These are phyloP conservation scores for Penicillium sp. DNA, from an alignment of 2,329 filamentous ascomycete genomes.

Conservation along the genomic window DNA sequence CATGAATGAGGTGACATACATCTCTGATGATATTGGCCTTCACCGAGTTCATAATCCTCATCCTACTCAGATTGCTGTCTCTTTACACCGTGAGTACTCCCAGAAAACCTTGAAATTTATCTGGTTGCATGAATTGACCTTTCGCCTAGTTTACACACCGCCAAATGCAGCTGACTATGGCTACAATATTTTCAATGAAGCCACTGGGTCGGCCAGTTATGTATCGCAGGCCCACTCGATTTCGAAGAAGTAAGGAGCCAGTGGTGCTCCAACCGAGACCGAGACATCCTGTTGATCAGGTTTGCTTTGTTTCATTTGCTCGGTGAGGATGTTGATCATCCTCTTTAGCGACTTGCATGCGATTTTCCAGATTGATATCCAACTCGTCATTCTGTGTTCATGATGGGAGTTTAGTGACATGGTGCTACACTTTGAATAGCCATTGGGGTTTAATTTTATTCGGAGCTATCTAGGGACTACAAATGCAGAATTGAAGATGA, in stretches of 20 bases:
- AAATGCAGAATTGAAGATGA: neutral
- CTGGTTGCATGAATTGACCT: neutral
- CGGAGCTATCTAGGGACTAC: neutral
- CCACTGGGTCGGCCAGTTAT: slow-evolving; percentile 28
- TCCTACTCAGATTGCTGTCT: slow-evolving; percentile 29
- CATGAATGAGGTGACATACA: slow-evolving; percentile 34
- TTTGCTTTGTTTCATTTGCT: neutral
- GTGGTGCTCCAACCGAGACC: neutral
- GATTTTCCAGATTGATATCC: neutral
- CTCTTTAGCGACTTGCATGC: neutral
- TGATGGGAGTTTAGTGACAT: neutral
- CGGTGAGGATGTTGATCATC: neutral
- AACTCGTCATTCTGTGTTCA: neutral
- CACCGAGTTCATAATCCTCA: slow-evolving; percentile 33
- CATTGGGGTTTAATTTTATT: neutral
- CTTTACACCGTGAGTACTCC: slow-evolving; percentile 29
- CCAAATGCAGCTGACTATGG: slow-evolving; percentile 36
- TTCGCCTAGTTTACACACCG: slow-evolving; percentile 30
- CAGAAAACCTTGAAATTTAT: neutral
- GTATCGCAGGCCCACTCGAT: slow-evolving; percentile 27
- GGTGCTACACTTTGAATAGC: neutral
- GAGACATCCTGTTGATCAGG: neutral
- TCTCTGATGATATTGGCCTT: slow-evolving; percentile 33
- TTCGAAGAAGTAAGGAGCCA: neutral
- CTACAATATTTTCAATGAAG: slow-evolving; percentile 33